Base-by-base conservation (phyloP, 2,329 filamentous ascomycete genomes). In the Penicillium sp. region DNA sequence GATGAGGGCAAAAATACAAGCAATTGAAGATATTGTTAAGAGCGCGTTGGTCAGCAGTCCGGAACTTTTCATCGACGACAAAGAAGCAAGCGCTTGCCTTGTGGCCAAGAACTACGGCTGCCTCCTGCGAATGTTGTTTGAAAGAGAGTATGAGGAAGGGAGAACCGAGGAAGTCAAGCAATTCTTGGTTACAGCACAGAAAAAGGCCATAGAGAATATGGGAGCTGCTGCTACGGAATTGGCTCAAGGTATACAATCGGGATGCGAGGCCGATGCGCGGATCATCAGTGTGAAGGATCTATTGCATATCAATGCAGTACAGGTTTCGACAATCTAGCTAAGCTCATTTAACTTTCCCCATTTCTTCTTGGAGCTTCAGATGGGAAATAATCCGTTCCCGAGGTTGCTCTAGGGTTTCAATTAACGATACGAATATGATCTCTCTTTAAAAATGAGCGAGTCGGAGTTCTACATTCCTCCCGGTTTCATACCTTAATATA, bases 1-100 rank as follows among this genome's bases (percentile, higher is more conserved):
- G 39, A 49, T 49, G 39, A 32, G 46, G 3, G 46, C 39, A n/a
- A 49, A 49, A 15, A 37, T 49, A 13, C 13, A 37, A 2, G 30
- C 46, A 17, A 13, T 49, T 1, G 37, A 49, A 18, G 13, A 7
- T 15, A 29, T 37, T 27, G 7, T n/a, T n/a, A n/a, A 21, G 8
- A n/a, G 8, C 7, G 1, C 26, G 1, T 18, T 42, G 15, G 4
- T 9, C n/a, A 4, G 5, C 12, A 36, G 18, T 18, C 46, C 37
- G 4, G 21, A 18, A 7, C 10, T 49, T 8, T 43, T 44, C n/a
- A 13, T 4, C 21, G 4, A 30, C 7, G 30, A 44, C 17, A 8
- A 43, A 10, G 21, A 36, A 29, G 39, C 39, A 37, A 33, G n/a
- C 17, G 39, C 37, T 10, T 43, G 18, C 23, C 17, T 44, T 33